phyloP scores from a whole-genome alignment of 768 basidiomycete genomes.

The Agaricus bisporus region DNA sequence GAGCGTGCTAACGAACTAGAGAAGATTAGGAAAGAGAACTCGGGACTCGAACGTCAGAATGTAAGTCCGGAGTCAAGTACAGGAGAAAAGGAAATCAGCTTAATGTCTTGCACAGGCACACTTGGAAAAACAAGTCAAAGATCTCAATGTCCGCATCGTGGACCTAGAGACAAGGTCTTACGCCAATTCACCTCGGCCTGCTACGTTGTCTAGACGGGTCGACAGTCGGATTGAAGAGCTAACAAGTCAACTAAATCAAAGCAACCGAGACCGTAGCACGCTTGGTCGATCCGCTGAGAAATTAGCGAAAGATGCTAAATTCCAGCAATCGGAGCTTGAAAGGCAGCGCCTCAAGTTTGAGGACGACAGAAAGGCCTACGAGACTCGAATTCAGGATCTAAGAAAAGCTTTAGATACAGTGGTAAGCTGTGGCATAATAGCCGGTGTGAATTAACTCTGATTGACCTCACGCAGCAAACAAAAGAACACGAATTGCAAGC shows the following conservation, averaged over 20 bases:
- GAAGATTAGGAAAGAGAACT: slow-evolving; percentile 74
- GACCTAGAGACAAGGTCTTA: slow-evolving; percentile 80
- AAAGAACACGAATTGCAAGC: slow-evolving; percentile 61
- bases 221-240: slow-evolving; percentile 74
- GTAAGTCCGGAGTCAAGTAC: slow-evolving; percentile 29
- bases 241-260: slow-evolving; percentile 48
- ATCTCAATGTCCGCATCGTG: slow-evolving; percentile 74
- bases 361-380: slow-evolving; percentile 57
- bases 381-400: slow-evolving; percentile 49
- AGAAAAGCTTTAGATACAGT: slow-evolving; percentile 54
- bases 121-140: slow-evolving; percentile 82
- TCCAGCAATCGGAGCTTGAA: slow-evolving; percentile 55
- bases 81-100: background rate
- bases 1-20: slow-evolving; percentile 76
- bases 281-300: slow-evolving; percentile 35
- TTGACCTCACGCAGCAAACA: slow-evolving; percentile 46
- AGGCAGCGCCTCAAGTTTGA: slow-evolving; percentile 57
- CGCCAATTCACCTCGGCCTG: slow-evolving; percentile 52
- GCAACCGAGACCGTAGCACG: slow-evolving; percentile 41
- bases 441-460: background rate
- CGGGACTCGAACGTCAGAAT: slow-evolving; percentile 71
- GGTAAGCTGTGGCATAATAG: slow-evolving; percentile 34
- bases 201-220: slow-evolving; percentile 48
- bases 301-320: slow-evolving; percentile 42
- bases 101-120: slow-evolving; percentile 45